Base-by-base conservation (phyloP, 805 yeast species). In the Debaryomyces hansenii region DNA sequence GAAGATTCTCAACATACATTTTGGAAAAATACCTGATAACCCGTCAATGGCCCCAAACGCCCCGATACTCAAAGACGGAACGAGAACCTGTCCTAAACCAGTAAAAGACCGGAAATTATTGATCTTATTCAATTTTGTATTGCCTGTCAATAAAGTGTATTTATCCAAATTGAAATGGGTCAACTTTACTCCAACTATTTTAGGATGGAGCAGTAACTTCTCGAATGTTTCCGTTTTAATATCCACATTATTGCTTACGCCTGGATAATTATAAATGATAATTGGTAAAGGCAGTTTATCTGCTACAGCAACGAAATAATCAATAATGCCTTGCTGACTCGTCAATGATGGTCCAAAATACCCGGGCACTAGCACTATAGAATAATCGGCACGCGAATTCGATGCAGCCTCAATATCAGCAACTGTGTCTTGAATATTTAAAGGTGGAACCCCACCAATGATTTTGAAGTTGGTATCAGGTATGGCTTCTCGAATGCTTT, bases 181-280 rank as follows among this genome's bases (percentile, higher is more conserved):
- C 41, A 61, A 50, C 54, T 71, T 60, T 29, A 64, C 52, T 12
- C 74, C 76, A 24, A 66, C 66, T 42, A 69, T 65, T 28, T 71
- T 66, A n/a, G 66, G 65, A 47, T 67, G 74, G 29, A 52, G 49
- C 6, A 64, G 50, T 8, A 69, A 51, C 12, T 16, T 46, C 38
- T 57, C 57, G 41, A 55, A 60, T 5, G 66, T 53, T 14, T 63
- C 62, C 10, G 53, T 42, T 3, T 52, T 44, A 20, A 66, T 44
- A 9, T 57, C 58, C 33, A 67, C 62, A 28, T 64, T 65, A 37
- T 70, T 70, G 35, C 62, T 42, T n/a, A 62, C 66, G 5, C 70
- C 72, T 18, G 74, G 74, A 42, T 66, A 70, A 34, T 67, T 57
- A 48, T 70, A 69, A 36, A 70, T 60, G 42, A 69, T 46, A 2